Conservation (phyloP, 495 filamentous ascomycete genomes). For the Penicillium simplicissimum region DNA sequence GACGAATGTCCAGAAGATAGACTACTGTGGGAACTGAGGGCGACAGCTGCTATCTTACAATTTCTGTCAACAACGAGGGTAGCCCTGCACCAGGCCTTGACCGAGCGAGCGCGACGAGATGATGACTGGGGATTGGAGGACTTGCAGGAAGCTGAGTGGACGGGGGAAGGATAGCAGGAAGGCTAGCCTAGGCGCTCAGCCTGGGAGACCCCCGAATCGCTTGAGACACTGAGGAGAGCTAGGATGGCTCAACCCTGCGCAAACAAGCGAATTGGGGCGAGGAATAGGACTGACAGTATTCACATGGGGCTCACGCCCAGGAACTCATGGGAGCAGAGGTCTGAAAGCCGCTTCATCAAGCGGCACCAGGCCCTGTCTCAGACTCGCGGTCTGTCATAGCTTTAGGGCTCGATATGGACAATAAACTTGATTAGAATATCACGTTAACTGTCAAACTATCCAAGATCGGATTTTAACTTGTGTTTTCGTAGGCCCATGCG, state of each 20-base stretch:
- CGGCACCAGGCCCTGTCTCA: background rate
- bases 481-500: background rate
- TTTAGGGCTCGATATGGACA: background rate
- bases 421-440: background rate
- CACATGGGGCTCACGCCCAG: conserved; percentile 1
- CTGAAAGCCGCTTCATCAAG: background rate
- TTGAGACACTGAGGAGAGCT: conserved; percentile 1
- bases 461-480: too few species aligned
- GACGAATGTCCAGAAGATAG: conserved; percentile 2
- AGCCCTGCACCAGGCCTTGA: conserved; percentile 2
- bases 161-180: conserved; percentile 4
- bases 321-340: background rate
- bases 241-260: conserved; percentile 1
- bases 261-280: background rate
- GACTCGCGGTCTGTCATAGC: background rate
- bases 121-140: background rate
- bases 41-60: background rate
- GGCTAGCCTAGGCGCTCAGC: conserved; percentile 3
- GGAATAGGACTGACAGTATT: conserved; percentile 5
- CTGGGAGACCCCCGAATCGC: background rate
- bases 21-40: background rate
- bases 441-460: too few species aligned
- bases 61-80: conserved; percentile 2
- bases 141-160: background rate
- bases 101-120: background rate